Conservation (phyloP, 306 rosid genomes). For the Trichosanthes cucumerina region DNA sequence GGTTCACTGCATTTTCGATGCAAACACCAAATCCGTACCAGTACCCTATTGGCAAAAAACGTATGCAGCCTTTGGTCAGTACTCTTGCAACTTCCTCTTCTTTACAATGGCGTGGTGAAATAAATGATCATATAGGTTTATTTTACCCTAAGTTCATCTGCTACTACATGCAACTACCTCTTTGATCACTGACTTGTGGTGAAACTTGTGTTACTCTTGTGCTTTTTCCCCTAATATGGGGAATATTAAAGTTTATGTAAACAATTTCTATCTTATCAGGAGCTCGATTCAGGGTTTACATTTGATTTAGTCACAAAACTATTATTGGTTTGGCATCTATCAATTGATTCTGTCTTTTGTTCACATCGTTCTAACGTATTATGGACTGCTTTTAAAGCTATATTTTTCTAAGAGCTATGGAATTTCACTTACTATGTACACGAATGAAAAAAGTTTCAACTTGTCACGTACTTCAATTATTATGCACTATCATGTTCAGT, state of each 20-base stretch:
- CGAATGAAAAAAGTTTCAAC: background rate
- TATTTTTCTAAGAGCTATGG: background rate
- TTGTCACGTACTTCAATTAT: background rate
- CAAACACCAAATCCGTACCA: constrained; percentile 95
- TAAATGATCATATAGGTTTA: background rate
- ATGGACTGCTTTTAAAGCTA: background rate
- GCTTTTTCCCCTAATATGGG: background rate
- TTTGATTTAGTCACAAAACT: background rate
- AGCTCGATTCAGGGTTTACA: background rate
- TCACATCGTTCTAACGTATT: no score
- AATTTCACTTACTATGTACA: background rate
- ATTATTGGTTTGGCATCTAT: background rate
- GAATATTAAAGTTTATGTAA: background rate
- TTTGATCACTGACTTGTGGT: background rate
- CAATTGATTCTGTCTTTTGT: background rate
- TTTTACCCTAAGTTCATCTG: background rate
- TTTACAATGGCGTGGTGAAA: background rate
- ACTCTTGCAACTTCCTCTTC: background rate
- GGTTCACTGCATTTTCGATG: constrained; percentile 99
- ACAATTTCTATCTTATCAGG: background rate
- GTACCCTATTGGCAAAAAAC: constrained; percentile 91
- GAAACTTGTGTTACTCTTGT: background rate
- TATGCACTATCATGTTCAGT: background rate
- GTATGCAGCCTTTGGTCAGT: constrained; percentile 95
- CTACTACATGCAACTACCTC: background rate